These are phyloP conservation scores for Beta corolliflora DNA, from an alignment of 179 eudicot species.

Conservation along the genomic window DNA sequence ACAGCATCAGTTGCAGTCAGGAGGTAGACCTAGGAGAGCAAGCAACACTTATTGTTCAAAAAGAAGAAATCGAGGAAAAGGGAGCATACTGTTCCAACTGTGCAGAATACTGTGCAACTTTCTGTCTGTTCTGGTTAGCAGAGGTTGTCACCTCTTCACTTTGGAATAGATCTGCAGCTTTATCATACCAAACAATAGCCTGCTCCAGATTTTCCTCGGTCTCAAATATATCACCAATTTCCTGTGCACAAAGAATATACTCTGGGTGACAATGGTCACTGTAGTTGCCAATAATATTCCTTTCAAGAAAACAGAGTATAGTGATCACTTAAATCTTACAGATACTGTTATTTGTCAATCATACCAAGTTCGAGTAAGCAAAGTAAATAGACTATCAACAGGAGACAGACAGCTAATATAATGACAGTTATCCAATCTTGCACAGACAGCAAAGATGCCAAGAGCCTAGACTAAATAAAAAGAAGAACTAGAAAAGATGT, in stretches of 20 bases:
- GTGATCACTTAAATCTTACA: background rate
- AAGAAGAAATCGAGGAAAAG: background rate
- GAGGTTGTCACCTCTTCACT: constrained; percentile 83
- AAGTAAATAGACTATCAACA: no score
- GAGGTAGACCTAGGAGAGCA: background rate
- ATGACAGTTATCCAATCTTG: no score
- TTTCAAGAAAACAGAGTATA: background rate
- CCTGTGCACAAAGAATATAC: constrained; percentile 46
- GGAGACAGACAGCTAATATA: no score
- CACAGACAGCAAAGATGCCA: no score
- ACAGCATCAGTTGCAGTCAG: background rate
- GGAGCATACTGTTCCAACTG: constrained; percentile 81
- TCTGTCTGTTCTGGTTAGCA: constrained; percentile 87
- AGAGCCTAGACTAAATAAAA: no score
- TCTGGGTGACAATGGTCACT: background rate
- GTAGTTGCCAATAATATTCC: background rate
- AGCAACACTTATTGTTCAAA: background rate
- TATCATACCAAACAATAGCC: constrained; percentile 76
- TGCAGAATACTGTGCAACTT: constrained; percentile 88
- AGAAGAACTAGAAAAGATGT: no score
- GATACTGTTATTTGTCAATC: background rate
- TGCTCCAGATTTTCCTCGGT: constrained; percentile 63
- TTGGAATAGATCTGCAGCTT: constrained; percentile 85
- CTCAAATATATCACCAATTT: constrained; percentile 89
- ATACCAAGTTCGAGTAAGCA: background rate